phyloP scores from a whole-genome alignment of 495 filamentous ascomycete species.

The Xylaria palmicola region DNA sequence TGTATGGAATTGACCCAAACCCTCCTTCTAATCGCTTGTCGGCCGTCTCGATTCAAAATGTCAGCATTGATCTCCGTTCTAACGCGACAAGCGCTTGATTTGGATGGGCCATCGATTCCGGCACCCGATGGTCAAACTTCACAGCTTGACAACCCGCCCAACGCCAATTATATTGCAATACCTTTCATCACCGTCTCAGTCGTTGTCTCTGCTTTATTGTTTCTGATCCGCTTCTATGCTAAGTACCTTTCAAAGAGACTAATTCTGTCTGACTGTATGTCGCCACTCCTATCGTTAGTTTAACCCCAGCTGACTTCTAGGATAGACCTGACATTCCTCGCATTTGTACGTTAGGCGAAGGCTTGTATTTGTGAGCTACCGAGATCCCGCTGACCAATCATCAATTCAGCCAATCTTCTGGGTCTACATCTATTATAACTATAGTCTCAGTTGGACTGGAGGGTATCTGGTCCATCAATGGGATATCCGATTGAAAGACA shows the following conservation, averaged over 20 bases:
- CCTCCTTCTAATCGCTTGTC: no score
- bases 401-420: not conserved
- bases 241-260: not conserved
- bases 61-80: no score
- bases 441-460: not conserved
- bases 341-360: not conserved
- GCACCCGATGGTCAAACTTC: not conserved
- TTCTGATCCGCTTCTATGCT: not conserved
- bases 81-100: not conserved
- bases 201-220: not conserved
- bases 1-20: no score
- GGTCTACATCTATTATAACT: not conserved
- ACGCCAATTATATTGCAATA: not conserved
- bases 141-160: not conserved
- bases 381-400: not conserved
- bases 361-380: not conserved
- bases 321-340: not conserved
- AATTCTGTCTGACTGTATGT: not conserved
- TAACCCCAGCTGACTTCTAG: not conserved
- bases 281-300: not conserved
- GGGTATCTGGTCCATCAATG: not conserved
- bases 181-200: not conserved
- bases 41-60: no score
- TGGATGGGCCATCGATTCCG: not conserved
- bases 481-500: not conserved